A percentile compares a stretch with the other conserved stretches of the same genome.
These are phyloP conservation scores for Naegleria lovaniensis DNA, from an alignment of 208 protist genomes.

Conservation along the genomic window DNA sequence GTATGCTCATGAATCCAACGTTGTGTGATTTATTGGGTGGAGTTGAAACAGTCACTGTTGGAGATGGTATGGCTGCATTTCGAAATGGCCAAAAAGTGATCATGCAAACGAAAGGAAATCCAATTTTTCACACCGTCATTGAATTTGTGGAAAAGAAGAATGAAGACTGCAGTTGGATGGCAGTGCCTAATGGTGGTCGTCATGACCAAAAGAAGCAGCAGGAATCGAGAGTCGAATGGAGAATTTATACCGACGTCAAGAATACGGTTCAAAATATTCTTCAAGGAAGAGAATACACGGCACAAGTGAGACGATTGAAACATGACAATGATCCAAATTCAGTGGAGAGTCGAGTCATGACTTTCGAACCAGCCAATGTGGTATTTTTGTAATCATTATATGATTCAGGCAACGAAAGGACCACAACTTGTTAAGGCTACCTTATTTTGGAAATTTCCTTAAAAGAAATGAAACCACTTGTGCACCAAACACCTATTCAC, in stretches of 20 bases:
- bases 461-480: too few relatives aligned
- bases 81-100: background rate
- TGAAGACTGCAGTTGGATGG: background rate
- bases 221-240: background rate
- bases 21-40: slow-evolving; percentile 75
- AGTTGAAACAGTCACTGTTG: slow-evolving; percentile 58
- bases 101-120: background rate
- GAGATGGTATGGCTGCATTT: background rate
- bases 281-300: background rate
- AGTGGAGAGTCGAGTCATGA: background rate
- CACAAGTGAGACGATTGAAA: background rate
- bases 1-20: slow-evolving; percentile 69
- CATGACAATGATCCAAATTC: background rate
- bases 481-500: too few relatives aligned
- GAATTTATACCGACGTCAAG: background rate
- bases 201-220: too few relatives aligned
- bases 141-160: background rate
- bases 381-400: background rate
- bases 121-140: background rate
- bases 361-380: background rate
- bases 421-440: too few relatives aligned
- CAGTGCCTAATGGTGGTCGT: too few relatives aligned
- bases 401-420: too few relatives aligned
- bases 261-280: background rate
- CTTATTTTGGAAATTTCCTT: too few relatives aligned